These are phyloP conservation scores for Aspergillus piperis DNA, from an alignment of 2,329 filamentous ascomycete genomes.

Conservation along the genomic window DNA sequence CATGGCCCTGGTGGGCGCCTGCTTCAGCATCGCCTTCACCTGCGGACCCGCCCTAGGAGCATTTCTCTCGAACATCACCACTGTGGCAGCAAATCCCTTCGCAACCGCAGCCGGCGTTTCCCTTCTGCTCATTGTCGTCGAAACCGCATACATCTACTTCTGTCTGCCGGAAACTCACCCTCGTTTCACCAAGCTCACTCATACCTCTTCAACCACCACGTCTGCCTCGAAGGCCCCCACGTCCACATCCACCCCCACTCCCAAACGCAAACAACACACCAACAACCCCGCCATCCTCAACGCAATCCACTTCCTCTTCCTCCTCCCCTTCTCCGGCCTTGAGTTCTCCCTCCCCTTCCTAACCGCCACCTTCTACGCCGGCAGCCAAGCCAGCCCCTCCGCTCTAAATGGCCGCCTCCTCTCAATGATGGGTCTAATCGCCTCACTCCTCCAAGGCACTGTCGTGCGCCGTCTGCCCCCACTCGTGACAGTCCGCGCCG, in stretches of 20 bases:
- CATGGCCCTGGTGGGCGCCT: constrained; percentile 94
- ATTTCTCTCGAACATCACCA: constrained; percentile 74
- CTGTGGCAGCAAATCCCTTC: constrained; percentile 86
- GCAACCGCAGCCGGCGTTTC: constrained; percentile 89
- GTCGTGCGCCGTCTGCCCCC: constrained; percentile 83
- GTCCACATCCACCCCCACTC: background rate
- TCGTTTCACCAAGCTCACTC: constrained; percentile 57
- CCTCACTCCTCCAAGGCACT: constrained; percentile 90
- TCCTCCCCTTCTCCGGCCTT: constrained; percentile 97
- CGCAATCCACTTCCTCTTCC: constrained; percentile 81
- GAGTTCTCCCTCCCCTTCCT: constrained; percentile 97
- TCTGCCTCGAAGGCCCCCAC: background rate
- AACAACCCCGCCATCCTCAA: constrained; percentile 86
- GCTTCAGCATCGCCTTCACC: constrained; percentile 96
- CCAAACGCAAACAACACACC: constrained; percentile 55
- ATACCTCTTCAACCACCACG: constrained; percentile 25
- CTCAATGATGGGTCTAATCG: constrained; percentile 87
- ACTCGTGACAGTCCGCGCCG: constrained; percentile 74
- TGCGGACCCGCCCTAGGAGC: constrained; percentile 92
- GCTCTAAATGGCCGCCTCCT: constrained; percentile 81
- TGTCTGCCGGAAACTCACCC: constrained; percentile 77
- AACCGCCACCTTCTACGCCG: constrained; percentile 90
- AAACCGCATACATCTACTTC: constrained; percentile 85
- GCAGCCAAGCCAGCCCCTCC: constrained; percentile 56
- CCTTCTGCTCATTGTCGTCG: constrained; percentile 76